Conservation (phyloP, 495 filamentous ascomycete species). For the Hyaloscypha finlandica region DNA sequence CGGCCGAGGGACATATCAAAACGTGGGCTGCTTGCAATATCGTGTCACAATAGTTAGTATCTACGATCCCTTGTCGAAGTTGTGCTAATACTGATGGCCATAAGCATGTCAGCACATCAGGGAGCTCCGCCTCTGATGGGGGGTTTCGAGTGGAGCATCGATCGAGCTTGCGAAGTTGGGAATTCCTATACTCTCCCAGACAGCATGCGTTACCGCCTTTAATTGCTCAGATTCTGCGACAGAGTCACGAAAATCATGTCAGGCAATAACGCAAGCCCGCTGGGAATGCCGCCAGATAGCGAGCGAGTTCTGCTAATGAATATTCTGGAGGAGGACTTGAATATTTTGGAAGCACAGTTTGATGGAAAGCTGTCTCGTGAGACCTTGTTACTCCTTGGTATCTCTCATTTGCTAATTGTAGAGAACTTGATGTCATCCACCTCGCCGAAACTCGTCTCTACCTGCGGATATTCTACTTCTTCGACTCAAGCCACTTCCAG, state of each 20-base stretch:
- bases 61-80: neutral
- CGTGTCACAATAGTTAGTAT: slow-evolving; percentile 6
- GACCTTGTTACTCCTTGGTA: neutral
- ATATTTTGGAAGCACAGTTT: neutral
- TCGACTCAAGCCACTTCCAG: neutral
- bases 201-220: neutral
- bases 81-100: neutral
- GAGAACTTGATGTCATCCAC: neutral
- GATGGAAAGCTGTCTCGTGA: neutral
- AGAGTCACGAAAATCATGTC: neutral
- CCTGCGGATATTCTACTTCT: slow-evolving; percentile 16
- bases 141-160: neutral
- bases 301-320: neutral
- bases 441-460: neutral
- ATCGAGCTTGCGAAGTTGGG: slow-evolving; percentile 5
- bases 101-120: neutral
- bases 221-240: neutral
- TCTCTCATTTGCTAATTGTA: neutral
- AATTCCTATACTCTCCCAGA: slow-evolving; percentile 1
- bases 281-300: neutral
- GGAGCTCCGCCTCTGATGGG: neutral
- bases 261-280: neutral
- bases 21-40: slow-evolving; percentile 11
- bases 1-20: slow-evolving; percentile 6
- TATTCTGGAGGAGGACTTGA: neutral